These are phyloP conservation scores for Penicillium griseofulvum DNA, from an alignment of 2,329 filamentous ascomycete species.

Conservation along the genomic window DNA sequence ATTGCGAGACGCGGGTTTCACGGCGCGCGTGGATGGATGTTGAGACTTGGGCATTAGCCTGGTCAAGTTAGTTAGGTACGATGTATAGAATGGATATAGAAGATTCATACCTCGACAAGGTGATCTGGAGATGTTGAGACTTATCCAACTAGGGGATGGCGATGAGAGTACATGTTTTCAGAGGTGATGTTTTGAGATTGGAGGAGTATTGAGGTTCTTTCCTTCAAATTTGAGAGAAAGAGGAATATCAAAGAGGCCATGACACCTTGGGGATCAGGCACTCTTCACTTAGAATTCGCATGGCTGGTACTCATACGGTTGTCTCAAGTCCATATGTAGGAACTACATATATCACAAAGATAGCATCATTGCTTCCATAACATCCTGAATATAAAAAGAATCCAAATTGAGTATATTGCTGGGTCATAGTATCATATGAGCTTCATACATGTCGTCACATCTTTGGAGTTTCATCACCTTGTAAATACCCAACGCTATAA, in stretches of 20 bases:
- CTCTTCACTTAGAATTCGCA: background rate
- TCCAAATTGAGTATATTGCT: background rate
- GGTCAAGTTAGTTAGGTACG: background rate
- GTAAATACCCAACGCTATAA: constrained; percentile 4
- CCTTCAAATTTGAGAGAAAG: background rate
- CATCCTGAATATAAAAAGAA: background rate
- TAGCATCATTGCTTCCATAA: too few relatives aligned
- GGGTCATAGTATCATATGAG: constrained; percentile 8
- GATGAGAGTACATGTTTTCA: background rate
- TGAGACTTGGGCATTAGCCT: background rate
- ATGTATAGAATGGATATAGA: background rate
- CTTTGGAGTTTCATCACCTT: background rate
- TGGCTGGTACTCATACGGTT: too few relatives aligned
- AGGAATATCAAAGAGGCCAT: background rate
- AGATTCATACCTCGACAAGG: background rate
- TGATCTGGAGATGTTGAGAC: background rate
- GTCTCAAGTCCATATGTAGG: too few relatives aligned
- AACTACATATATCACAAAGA: too few relatives aligned
- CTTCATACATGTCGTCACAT: constrained; percentile 9
- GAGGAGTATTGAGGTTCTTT: background rate
- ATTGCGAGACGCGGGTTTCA: background rate
- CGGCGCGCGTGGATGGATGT: background rate
- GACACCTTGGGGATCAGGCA: background rate
- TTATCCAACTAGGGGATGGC: background rate
- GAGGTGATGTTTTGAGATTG: too few relatives aligned